These are phyloP conservation scores for Teratosphaeria epicoccoides DNA, from an alignment of 2,329 filamentous ascomycete species.

Conservation along the genomic window DNA sequence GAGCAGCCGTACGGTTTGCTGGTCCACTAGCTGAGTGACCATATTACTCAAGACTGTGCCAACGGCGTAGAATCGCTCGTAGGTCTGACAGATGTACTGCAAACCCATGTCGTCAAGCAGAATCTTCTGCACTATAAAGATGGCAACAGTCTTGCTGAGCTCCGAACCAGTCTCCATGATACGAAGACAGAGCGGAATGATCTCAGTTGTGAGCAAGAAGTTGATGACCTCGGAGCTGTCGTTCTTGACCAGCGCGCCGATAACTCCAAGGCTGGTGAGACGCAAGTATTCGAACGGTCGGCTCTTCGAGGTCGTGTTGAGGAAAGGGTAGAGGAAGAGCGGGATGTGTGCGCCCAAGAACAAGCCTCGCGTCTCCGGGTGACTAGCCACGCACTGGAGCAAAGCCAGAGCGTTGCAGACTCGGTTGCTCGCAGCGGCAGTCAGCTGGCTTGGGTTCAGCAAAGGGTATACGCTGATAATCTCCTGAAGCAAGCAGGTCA, in stretches of 20 bases:
- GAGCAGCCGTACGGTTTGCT: constrained; percentile 86
- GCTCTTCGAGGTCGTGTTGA: constrained; percentile 97
- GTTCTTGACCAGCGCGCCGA: constrained; percentile 95
- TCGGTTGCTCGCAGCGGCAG: constrained; percentile 90
- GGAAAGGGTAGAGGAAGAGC: constrained; percentile 92
- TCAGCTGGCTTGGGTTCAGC: constrained; percentile 91
- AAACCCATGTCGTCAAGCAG: constrained; percentile 91
- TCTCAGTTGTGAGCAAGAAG: constrained; percentile 95
- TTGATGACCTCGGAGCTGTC: constrained; percentile 98
- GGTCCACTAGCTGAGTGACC: constrained; percentile 94
- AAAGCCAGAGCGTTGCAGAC: constrained; percentile 95
- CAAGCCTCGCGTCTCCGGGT: constrained; percentile 87
- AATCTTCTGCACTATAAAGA: constrained; percentile 99
- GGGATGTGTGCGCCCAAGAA: constrained; percentile 98
- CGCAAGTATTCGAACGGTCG: constrained; percentile 95
- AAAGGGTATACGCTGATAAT: constrained; percentile 98
- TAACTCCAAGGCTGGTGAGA: constrained; percentile 89
- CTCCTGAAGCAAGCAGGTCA: constrained; percentile 94
- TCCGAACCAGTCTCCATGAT: constrained; percentile 99
- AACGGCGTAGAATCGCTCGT: constrained; percentile 96
- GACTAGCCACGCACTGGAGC: constrained; percentile 91
- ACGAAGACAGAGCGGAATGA: constrained; percentile 90
- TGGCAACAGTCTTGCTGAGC: constrained; percentile 95
- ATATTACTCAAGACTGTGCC: constrained; percentile 97
- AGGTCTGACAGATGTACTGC: constrained; percentile 97